Conservation (phyloP, 2,329 filamentous ascomycete genomes). For the Pseudogymnoascus sp. region DNA sequence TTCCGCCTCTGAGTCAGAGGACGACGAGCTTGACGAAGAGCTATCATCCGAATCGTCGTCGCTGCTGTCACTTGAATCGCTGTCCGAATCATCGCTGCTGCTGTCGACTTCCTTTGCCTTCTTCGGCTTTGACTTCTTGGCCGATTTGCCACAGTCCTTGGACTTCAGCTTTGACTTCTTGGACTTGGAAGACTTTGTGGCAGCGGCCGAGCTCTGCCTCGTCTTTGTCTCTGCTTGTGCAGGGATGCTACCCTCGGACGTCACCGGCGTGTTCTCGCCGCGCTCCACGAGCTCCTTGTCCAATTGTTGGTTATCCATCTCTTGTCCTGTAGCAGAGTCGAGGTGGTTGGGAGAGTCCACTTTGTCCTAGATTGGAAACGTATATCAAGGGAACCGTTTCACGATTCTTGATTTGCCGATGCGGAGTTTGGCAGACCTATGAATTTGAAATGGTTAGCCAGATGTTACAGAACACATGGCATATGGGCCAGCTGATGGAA, state of each 20-base stretch:
- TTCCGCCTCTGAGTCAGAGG: slow-evolving; percentile 18
- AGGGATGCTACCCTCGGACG: slow-evolving; percentile 16
- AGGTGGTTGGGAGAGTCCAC: not conserved
- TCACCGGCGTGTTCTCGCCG: slow-evolving; percentile 16
- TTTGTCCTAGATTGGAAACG: not conserved
- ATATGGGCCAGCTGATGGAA: not conserved
- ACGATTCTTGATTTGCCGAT: not conserved
- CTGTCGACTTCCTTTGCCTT: slow-evolving; percentile 16
- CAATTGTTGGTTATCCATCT: slow-evolving; percentile 7
- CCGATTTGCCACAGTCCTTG: slow-evolving; percentile 11
- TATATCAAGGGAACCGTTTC: not conserved
- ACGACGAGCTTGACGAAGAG: slow-evolving; percentile 14
- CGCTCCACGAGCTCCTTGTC: slow-evolving; percentile 20
- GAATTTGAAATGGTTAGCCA: not conserved
- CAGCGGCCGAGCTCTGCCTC: slow-evolving; percentile 17
- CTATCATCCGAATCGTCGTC: slow-evolving; percentile 8
- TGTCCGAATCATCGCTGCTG: slow-evolving; percentile 20
- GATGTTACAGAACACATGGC: slow-evolving; percentile 5
- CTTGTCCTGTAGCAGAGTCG: not conserved
- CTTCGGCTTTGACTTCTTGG: slow-evolving; percentile 20
- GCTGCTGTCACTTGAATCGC: slow-evolving; percentile 12
- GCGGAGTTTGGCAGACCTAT: slow-evolving; percentile 1
- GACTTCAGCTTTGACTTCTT: slow-evolving; percentile 20
- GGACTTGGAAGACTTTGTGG: slow-evolving; percentile 16
- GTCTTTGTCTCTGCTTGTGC: slow-evolving; percentile 22